phyloP scores from a whole-genome alignment of 2,329 filamentous ascomycete species.

The Aureobasidium sp. region DNA sequence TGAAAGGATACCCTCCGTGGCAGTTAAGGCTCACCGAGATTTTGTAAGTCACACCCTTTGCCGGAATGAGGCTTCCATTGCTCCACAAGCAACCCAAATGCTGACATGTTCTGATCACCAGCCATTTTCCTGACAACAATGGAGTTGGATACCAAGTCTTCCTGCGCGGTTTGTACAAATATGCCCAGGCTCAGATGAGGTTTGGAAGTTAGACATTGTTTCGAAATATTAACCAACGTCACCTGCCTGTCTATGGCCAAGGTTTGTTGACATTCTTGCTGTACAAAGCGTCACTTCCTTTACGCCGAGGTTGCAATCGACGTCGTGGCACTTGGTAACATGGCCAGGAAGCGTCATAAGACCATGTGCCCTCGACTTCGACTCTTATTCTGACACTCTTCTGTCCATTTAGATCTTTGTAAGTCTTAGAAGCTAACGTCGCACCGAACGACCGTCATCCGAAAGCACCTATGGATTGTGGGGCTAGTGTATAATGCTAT shows the following conservation, averaged over 20 bases:
- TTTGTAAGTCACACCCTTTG: slow-evolving; percentile 47
- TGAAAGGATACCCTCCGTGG: slow-evolving; percentile 94
- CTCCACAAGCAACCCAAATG: not conserved
- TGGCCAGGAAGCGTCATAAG: not conserved
- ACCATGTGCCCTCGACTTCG: not conserved
- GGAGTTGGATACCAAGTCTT: slow-evolving; percentile 93
- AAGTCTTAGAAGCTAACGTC: not conserved
- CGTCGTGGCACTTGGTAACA: not conserved
- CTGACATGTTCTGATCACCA: slow-evolving; percentile 18
- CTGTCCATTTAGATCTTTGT: not conserved
- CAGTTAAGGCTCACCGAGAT: slow-evolving; percentile 93
- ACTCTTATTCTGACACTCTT: not conserved
- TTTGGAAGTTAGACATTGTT: slow-evolving; percentile 51
- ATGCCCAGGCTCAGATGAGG: slow-evolving; percentile 79
- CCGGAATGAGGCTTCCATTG: not conserved
- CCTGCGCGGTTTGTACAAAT: slow-evolving; percentile 73
- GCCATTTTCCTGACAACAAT: slow-evolving; percentile 58
- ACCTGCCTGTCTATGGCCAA: not conserved
- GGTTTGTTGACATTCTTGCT: not conserved
- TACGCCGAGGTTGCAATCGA: not conserved
- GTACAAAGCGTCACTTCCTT: slow-evolving; percentile 8
- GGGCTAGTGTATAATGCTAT: not conserved
- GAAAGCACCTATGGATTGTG: not conserved
- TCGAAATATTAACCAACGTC: not conserved
- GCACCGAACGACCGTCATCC: slow-evolving; percentile 1